Conservation (phyloP, 2,329 filamentous ascomycete genomes). For the Microdochium nivale region DNA sequence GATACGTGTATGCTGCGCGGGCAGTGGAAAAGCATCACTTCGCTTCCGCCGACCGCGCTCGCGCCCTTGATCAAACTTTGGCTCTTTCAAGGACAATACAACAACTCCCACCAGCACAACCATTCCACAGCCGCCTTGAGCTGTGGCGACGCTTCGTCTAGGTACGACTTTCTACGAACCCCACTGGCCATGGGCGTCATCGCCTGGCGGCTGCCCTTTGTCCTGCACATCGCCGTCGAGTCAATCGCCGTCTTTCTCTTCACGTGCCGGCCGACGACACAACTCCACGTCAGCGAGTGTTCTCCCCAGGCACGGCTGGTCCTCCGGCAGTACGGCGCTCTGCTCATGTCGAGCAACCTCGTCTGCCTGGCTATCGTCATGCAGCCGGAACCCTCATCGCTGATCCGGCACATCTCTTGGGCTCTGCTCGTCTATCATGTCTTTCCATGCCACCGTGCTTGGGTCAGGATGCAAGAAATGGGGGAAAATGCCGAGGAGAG, state of each 20-base stretch:
- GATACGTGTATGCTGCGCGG: too few species aligned
- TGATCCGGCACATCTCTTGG: conserved; percentile 22
- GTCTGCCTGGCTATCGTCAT: conserved; percentile 27
- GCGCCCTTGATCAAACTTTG: too few species aligned
- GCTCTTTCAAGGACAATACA: too few species aligned
- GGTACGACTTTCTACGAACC: background rate
- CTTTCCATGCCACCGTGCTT: conserved; percentile 37
- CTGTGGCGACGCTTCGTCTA: background rate
- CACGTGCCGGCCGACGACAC: conserved; percentile 28
- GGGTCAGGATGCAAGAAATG: conserved; percentile 18
- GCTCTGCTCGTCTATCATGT: conserved; percentile 39
- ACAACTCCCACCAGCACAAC: too few species aligned
- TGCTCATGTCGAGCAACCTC: conserved; percentile 35
- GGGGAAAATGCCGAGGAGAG: conserved; percentile 6
- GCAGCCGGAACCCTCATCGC: conserved; percentile 18
- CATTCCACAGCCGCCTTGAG: background rate
- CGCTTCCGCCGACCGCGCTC: too few species aligned
- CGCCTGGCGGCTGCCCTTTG: conserved; percentile 22
- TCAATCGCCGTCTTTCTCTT: conserved; percentile 36
- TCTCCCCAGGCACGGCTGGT: conserved; percentile 30
- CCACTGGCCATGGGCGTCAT: conserved; percentile 7
- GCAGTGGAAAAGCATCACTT: too few species aligned
- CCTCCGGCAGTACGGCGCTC: conserved; percentile 36
- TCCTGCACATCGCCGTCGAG: conserved; percentile 28
- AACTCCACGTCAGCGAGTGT: conserved; percentile 27